Evolutionary conservation across 345 rosid species (phyloP).

Genomic region (Punica granatum): DNA sequence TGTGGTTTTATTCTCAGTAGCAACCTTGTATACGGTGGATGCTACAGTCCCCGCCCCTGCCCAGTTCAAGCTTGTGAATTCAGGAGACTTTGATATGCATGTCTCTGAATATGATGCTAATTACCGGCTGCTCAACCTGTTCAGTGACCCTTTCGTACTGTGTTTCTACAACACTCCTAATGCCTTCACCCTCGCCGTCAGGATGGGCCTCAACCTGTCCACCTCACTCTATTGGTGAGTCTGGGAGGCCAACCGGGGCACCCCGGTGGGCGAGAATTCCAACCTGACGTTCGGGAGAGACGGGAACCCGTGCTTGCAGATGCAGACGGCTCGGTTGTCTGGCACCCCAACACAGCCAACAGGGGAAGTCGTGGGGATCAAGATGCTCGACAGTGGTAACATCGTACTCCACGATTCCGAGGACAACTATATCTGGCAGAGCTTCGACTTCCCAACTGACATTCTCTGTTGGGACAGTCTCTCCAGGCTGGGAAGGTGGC

Average conservation of each 20-base stretch:
- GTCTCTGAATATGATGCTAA: constrained; percentile 27
- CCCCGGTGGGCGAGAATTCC: constrained; percentile 56
- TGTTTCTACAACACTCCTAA: constrained; percentile 55
- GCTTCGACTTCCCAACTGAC: constrained; percentile 54
- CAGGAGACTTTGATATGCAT: constrained; percentile 28
- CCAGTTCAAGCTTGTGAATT: constrained; percentile 28
- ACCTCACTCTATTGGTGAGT: constrained; percentile 41
- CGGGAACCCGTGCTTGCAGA: constrained; percentile 56
- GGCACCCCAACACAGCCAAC: constrained; percentile 61
- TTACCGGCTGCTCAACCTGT: constrained; percentile 20
- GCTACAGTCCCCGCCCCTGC: constrained; percentile 33
- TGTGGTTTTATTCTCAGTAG: no score
- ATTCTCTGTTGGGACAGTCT: constrained; percentile 54
- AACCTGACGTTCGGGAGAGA: constrained; percentile 35
- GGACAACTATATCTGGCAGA: constrained; percentile 46
- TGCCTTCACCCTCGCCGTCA: constrained; percentile 45
- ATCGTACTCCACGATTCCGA: constrained; percentile 42
- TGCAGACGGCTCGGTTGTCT: constrained; percentile 42
- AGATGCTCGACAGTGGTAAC: constrained; percentile 47
- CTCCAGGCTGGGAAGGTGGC: constrained; percentile 18
- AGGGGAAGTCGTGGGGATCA: constrained; percentile 49
- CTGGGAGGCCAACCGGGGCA: constrained; percentile 66
- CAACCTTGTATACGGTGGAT: no score
- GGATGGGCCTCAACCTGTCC: constrained; percentile 34
- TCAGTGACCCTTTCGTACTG: constrained; percentile 37